phyloP scores from a whole-genome alignment of 192 early-diverging fungal genomes.

The Dissophora ornata region DNA sequence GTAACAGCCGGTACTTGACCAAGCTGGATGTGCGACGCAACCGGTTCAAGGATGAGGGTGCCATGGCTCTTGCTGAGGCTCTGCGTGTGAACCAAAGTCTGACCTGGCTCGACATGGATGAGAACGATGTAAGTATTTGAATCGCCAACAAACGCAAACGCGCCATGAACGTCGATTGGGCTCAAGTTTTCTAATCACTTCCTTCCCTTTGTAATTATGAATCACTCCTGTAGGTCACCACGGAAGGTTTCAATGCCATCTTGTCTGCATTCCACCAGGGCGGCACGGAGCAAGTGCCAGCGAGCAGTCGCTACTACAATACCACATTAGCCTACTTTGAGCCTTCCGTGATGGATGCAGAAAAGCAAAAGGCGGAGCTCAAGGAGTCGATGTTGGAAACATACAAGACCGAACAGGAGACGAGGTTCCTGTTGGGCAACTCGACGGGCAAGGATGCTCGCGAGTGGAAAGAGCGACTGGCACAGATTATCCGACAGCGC shows the following conservation, averaged over 20 bases:
- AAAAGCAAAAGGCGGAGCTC: slow-evolving; percentile 33
- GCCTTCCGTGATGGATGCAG: slow-evolving; percentile 42
- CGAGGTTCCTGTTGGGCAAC: slow-evolving; percentile 48
- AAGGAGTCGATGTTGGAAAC: slow-evolving; percentile 48
- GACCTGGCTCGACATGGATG: slow-evolving; percentile 53
- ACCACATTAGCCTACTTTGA: slow-evolving; percentile 42
- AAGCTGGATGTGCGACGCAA: slow-evolving; percentile 50
- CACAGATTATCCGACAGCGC: slow-evolving; percentile 42
- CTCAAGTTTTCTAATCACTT: too few relatives aligned
- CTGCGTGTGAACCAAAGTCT: slow-evolving; percentile 45
- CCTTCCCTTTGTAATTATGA: too few relatives aligned
- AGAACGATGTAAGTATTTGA: slow-evolving; percentile 59
- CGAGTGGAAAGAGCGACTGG: slow-evolving; percentile 48
- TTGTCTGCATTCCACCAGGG: slow-evolving; percentile 54
- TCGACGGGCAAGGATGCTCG: slow-evolving; percentile 41
- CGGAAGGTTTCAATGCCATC: slow-evolving; percentile 57
- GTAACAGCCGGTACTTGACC: slow-evolving; percentile 37
- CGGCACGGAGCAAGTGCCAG: slow-evolving; percentile 47
- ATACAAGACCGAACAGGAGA: slow-evolving; percentile 56
- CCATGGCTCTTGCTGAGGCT: slow-evolving; percentile 53
- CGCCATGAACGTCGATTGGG: too few relatives aligned
- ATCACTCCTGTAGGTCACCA: slow-evolving; percentile 47
- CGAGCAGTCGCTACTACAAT: slow-evolving; percentile 49
- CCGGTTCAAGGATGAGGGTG: slow-evolving; percentile 55
- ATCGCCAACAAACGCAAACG: too few relatives aligned